phyloP scores from a whole-genome alignment of 352 stramenopile genomes.

The Phytophthora pini region DNA sequence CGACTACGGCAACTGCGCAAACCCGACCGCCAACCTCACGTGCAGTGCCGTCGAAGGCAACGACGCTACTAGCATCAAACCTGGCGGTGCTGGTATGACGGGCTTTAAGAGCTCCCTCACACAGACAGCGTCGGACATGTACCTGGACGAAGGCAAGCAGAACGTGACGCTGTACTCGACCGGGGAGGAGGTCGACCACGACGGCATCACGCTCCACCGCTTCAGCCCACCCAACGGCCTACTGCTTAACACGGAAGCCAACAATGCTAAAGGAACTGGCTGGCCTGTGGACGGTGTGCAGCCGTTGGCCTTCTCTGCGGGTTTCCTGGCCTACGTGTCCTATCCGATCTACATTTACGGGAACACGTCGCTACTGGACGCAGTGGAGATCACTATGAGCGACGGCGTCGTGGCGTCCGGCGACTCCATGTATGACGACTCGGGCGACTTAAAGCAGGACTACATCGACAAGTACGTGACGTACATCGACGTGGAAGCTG shows the following conservation, averaged over 20 bases:
- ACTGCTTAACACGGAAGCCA: conserved; percentile 37
- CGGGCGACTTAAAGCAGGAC: conserved; percentile 43
- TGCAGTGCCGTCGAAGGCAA: conserved; percentile 52
- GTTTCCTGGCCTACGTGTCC: conserved; percentile 75
- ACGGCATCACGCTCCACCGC: conserved; percentile 51
- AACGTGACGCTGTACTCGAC: conserved; percentile 57
- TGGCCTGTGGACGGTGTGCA: conserved; percentile 77
- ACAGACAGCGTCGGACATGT: conserved; percentile 39
- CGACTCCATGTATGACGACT: conserved; percentile 50
- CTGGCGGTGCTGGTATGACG: conserved; percentile 44
- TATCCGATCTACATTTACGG: conserved; percentile 72
- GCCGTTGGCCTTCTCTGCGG: conserved; percentile 57
- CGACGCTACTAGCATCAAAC: conserved; percentile 48
- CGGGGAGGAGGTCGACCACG: conserved; percentile 44
- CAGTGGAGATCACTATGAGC: conserved; percentile 59
- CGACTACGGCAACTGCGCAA: conserved; percentile 59
- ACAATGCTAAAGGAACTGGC: conserved; percentile 48
- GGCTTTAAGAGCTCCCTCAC: conserved; percentile 44
- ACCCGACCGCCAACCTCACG: conserved; percentile 56
- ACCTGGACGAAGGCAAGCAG: conserved; percentile 51
- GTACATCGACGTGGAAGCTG: conserved; percentile 65
- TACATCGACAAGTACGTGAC: conserved; percentile 65
- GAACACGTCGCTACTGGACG: conserved; percentile 48
- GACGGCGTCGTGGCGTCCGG: conserved; percentile 46
- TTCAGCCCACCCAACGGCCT: conserved; percentile 52